A percentile compares a stretch with the other conserved stretches of the same genome.
phyloP scores from a whole-genome alignment of 108 stramenopile genomes.

The Asterionellopsis glacialis region DNA sequence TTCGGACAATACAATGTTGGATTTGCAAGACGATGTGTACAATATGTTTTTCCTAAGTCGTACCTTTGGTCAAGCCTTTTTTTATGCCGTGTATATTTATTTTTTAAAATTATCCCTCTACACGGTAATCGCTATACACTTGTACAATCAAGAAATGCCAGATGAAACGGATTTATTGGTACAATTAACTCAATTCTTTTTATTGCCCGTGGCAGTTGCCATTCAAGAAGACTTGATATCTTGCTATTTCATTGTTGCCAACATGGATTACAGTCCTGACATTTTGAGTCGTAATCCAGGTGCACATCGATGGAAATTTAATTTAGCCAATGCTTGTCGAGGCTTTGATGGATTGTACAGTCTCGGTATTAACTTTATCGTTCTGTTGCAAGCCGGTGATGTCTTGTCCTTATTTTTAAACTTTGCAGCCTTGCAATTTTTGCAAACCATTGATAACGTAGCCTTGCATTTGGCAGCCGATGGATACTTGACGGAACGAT shows the following conservation, averaged over 20 bases:
- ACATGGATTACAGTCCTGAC: conserved; percentile 27
- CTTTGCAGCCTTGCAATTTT: conserved; percentile 63
- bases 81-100: conserved; percentile 29
- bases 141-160: conserved; percentile 15
- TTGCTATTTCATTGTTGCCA: conserved; percentile 35
- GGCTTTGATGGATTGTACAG: conserved; percentile 42
- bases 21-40: conserved; percentile 47
- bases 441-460: conserved; percentile 53
- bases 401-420: conserved; percentile 51
- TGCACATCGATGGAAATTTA: conserved; percentile 31
- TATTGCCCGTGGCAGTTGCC: conserved; percentile 48
- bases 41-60: conserved; percentile 41
- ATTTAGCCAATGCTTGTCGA: conserved; percentile 21
- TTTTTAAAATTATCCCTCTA: conserved; percentile 31
- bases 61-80: conserved; percentile 24
- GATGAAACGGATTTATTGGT: conserved; percentile 11
- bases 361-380: conserved; percentile 37
- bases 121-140: conserved; percentile 29
- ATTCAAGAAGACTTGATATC: conserved; percentile 57
- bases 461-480: conserved; percentile 34
- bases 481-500: conserved; percentile 33
- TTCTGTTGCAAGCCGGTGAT: conserved; percentile 33
- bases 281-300: conserved; percentile 20
- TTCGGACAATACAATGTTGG: conserved; percentile 6
- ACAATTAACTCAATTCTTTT: conserved; percentile 39